phyloP scores from a whole-genome alignment of 176 grass and related monocot species.

The Poa annua region DNA sequence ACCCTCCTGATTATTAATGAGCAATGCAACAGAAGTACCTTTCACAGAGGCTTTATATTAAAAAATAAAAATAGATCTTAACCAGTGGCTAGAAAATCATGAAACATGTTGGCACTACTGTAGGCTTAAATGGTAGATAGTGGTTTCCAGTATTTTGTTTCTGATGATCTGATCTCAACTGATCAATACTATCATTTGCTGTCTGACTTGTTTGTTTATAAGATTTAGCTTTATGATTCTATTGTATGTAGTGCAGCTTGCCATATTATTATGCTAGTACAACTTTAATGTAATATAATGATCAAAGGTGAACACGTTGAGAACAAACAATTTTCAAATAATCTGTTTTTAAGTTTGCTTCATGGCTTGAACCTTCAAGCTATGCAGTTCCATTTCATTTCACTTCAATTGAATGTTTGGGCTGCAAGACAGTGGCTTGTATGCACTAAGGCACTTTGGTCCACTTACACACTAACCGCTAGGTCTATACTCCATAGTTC shows the following conservation, averaged over 20 bases:
- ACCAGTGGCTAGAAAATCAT: background rate
- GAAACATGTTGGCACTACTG: background rate
- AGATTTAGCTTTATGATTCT: background rate
- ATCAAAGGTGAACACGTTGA: background rate
- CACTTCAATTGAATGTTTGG: background rate
- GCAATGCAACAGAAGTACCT: background rate
- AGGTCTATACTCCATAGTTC: background rate
- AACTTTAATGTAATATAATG: slow-evolving; percentile 13
- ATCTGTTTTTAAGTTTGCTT: background rate
- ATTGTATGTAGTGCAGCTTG: background rate
- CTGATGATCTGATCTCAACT: slow-evolving; percentile 7
- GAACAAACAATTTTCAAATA: slow-evolving; percentile 11
- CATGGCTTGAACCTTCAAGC: slow-evolving; percentile 1
- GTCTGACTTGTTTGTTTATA: background rate
- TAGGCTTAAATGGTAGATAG: background rate
- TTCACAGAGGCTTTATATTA: background rate
- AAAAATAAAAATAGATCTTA: background rate
- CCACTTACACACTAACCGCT: background rate
- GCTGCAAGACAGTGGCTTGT: background rate
- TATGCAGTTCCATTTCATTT: background rate
- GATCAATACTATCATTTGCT: slow-evolving; percentile 2
- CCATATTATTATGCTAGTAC: background rate
- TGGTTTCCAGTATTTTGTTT: background rate
- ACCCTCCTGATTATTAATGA: background rate
- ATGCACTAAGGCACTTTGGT: no score